Evolutionary conservation across 108 stramenopile species (phyloP), one percentile per base, ranked within the genome.

Genomic region (Fistulifera solaris): DNA sequence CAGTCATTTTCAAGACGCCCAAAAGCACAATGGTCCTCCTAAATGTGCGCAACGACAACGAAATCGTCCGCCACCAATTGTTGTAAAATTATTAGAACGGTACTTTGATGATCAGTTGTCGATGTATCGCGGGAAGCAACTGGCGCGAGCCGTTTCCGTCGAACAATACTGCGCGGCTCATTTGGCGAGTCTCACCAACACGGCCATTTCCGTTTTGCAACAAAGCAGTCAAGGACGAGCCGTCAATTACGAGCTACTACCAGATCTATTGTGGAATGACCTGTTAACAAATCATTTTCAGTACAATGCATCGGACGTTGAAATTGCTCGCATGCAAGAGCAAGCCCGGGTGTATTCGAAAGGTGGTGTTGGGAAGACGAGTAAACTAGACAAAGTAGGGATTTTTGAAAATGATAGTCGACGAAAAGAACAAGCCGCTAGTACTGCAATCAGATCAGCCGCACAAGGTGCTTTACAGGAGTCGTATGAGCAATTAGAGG

Each of bases 161-260:
- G 44, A 63, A 5, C 52, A 80, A 61, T 85, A 82, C 56, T 93
- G 91, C 66, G 83, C 91, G 8, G 74, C 77, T 0, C 91, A 89
- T 67, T 72, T 93, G 54, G 80, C 85, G 12, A 70, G 69, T 38
- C 56, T 89, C 27, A 80, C 76, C 38, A 76, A 84, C 62, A 62
- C 85, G 16, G 91, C 91, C 46, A 52, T 83, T 0, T 27, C 28
- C 10, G 64, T 54, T 27, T 24, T 80, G 17, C 58, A 71, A 43
- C 22, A 71, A 73, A 11, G 55, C 59, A 38, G 62, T 59, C 27
- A 77, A 55, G 86, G 80, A 14, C 62, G 73, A 53, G 71, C 86
- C n/a, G 77, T 92, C 19, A 73, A 81, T 50, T 83, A 78, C 47
- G 63, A 63, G 26, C 22, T 62, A 50, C 47, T 86, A 8, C 80